Conservation (phyloP, 2,329 filamentous ascomycete species). For the Chalaropsis thielavioides region DNA sequence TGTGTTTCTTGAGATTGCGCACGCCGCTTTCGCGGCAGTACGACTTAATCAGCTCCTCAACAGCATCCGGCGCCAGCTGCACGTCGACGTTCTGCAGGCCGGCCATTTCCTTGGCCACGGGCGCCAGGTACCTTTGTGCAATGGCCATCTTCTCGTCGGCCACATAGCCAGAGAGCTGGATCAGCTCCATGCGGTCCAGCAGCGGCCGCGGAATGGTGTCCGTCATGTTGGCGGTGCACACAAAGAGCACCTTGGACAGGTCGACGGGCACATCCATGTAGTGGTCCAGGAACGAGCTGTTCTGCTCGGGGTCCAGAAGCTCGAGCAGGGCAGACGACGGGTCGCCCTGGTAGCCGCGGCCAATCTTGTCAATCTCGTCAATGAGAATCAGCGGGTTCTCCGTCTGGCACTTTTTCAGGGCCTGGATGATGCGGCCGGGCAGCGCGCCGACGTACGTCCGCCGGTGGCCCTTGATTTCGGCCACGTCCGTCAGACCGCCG, state of each 20-base stretch:
- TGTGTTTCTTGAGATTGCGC: conserved; percentile 96
- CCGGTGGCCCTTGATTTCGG: conserved; percentile 95
- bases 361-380: conserved; percentile 97
- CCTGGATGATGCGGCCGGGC: conserved; percentile 93
- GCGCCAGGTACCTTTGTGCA: conserved; percentile 80
- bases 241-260: conserved; percentile 91
- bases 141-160: conserved; percentile 99
- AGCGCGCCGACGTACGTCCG: conserved; percentile 92
- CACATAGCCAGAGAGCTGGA: conserved; percentile 89
- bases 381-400: conserved; percentile 95
- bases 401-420: conserved; percentile 96
- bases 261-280: conserved; percentile 98
- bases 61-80: conserved; percentile 69
- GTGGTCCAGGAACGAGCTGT: conserved; percentile 92
- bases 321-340: conserved; percentile 89
- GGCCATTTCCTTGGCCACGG: conserved; percentile 84
- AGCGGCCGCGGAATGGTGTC: conserved; percentile 92
- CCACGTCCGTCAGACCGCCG: conserved; percentile 89
- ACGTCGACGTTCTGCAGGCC: conserved; percentile 85
- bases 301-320: conserved; percentile 90
- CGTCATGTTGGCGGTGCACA: conserved; percentile 97
- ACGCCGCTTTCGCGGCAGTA: conserved; percentile 97
- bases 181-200: conserved; percentile 94
- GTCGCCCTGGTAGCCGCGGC: conserved; percentile 88
- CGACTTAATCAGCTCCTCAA: conserved; percentile 93